Base-by-base conservation (phyloP, 306 rosid species). In the Cucurbita pepo region DNA sequence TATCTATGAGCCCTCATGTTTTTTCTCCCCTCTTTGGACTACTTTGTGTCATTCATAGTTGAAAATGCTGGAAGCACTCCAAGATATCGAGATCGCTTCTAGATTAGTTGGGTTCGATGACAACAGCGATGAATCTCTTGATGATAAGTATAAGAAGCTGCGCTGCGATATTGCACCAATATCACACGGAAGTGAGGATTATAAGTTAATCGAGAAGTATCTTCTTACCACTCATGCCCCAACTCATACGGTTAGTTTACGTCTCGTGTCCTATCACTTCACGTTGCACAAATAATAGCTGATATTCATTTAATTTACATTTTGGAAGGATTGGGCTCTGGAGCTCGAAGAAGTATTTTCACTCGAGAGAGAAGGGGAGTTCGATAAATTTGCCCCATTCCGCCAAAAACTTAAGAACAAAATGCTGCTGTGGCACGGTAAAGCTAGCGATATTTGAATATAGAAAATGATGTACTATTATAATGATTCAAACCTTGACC, bases 341-440 rank as follows among this genome's bases (percentile, higher is more conserved):
- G 99, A 94, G 79, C 91, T 94, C 9, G 95, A 94, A 86, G 99
- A 94, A 76, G 97, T 91, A 57, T 91, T 91, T 77, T 81, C 95
- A 69, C 95, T 94, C 79, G 95, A 94, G 79, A 87, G 97, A 81
- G 88, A 89, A 77, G 99, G 97, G 52, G 97, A 94, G 75, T 64
- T 61, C 41, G 96, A 94, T 80, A 85, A 82, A 70, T 94, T 80
- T 80, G 82, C 85, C 57, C 88, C 95, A 62, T 79, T 79, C 79
- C 81, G 88, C 15, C 79, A 84, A 45, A 89, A 79, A 58, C 92
- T 94, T 53, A 79, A 87, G 61, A 94, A 94, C 87, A 87, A 81
- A 85, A 94, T 91, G 99, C 96, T 94, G 63, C 89, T 94, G 67
- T 94, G 99, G 99, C 99, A 94, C 71, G 99, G 99, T 94, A 85